Evolutionary conservation across 768 basidiomycete species (phyloP).

Genomic region (Naganishia onofrii): DNA sequence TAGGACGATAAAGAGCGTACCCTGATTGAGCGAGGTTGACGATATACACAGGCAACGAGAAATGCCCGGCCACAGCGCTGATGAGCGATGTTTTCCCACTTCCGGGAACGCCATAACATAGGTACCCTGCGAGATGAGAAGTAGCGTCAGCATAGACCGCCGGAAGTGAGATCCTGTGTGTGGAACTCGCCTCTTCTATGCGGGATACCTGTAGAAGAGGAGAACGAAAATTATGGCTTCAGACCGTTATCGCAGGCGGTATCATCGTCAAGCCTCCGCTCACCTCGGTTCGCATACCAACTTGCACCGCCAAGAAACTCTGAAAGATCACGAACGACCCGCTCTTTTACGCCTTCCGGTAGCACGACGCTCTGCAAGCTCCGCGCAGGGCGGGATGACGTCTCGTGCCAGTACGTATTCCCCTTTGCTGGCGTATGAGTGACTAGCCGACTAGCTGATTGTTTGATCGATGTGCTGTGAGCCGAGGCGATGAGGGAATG

Average conservation of each 20-base stretch:
- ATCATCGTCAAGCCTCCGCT: slow-evolving; percentile 18
- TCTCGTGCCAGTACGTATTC: slow-evolving; percentile 23
- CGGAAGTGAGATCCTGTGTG: not conserved
- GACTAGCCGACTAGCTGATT: slow-evolving; percentile 21
- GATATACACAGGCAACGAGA: slow-evolving; percentile 88
- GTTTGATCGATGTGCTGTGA: slow-evolving; percentile 1
- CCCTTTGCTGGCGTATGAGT: slow-evolving; percentile 17
- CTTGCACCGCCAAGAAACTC: slow-evolving; percentile 41
- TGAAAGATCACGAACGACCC: slow-evolving; percentile 39
- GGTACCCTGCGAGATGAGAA: slow-evolving; percentile 10
- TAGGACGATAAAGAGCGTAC: slow-evolving; percentile 30
- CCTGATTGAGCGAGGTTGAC: slow-evolving; percentile 54
- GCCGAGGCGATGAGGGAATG: slow-evolving; percentile 27
- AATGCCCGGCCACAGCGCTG: slow-evolving; percentile 80
- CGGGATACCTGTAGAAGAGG: slow-evolving; percentile 40
- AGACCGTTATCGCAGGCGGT: not conserved
- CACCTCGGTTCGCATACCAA: slow-evolving; percentile 49
- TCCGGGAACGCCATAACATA: slow-evolving; percentile 30
- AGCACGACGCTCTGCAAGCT: slow-evolving; percentile 46
- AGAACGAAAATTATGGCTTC: not conserved
- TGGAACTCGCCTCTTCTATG: slow-evolving; percentile 40
- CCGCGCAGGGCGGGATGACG: slow-evolving; percentile 36
- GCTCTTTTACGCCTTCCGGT: slow-evolving; percentile 40
- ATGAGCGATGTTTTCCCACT: slow-evolving; percentile 74
- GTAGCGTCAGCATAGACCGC: not conserved